These are phyloP conservation scores for Panicum hallii DNA, from an alignment of 202 grass and related monocot species.

Conservation along the genomic window DNA sequence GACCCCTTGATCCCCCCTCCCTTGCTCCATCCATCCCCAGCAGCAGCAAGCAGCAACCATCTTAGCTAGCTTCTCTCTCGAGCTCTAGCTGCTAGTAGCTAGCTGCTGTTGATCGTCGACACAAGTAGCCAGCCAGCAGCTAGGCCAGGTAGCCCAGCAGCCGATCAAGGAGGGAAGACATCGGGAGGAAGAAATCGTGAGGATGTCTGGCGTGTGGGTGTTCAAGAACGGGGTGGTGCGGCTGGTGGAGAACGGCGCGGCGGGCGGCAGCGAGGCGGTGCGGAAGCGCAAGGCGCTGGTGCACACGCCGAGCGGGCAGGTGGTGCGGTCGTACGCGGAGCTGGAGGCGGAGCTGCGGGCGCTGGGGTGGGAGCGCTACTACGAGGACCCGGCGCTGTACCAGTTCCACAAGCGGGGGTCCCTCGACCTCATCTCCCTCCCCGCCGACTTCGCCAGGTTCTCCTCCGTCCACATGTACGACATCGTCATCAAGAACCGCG, in stretches of 20 bases:
- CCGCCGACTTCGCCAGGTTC: slow-evolving; percentile 62
- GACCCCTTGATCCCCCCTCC: slow-evolving; percentile 10
- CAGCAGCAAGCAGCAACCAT: neutral
- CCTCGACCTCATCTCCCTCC: slow-evolving; percentile 81
- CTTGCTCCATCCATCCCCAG: neutral
- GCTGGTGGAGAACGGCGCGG: slow-evolving; percentile 58
- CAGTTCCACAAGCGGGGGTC: slow-evolving; percentile 75
- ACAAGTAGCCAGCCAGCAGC: no score
- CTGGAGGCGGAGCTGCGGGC: slow-evolving; percentile 60
- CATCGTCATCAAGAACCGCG: slow-evolving; percentile 78
- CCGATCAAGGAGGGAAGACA: no score
- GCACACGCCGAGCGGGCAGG: slow-evolving; percentile 65
- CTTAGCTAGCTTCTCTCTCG: neutral
- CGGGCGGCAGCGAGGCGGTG: slow-evolving; percentile 22
- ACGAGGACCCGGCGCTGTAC: slow-evolving; percentile 56
- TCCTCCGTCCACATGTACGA: slow-evolving; percentile 83
- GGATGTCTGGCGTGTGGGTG: slow-evolving; percentile 70
- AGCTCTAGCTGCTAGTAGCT: neutral
- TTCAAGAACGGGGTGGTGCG: slow-evolving; percentile 70
- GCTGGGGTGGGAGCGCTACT: slow-evolving; percentile 80
- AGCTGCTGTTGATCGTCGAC: neutral
- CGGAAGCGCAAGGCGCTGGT: slow-evolving; percentile 61
- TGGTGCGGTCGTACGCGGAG: slow-evolving; percentile 64
- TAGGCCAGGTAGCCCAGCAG: no score
- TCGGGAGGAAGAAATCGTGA: neutral